Evolutionary conservation across 768 basidiomycete species (phyloP), one percentile per base, ranked within the genome.

Genomic region (Scleroderma citrinum): DNA sequence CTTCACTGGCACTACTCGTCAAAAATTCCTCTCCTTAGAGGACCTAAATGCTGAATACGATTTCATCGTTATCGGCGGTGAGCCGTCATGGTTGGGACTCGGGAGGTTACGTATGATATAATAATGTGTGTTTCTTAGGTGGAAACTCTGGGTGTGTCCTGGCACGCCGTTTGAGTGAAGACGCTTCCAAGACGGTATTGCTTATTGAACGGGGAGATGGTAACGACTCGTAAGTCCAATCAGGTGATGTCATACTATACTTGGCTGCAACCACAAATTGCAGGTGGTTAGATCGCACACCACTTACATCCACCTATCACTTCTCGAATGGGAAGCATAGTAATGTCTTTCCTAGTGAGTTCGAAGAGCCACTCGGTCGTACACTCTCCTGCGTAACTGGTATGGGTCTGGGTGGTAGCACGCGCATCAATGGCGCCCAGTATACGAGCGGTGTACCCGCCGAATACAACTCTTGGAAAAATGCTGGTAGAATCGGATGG

Each of bases 341-440:
- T 32, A 21, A 46, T 14, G 45, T 37, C n/a, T 46, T 46, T 26
- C 6, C 32, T 14, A 46, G 45, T 17, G 35, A 11, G 2, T 26
- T 29, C 35, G 45, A 46, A 17, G 11, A 46, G n/a, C 21, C 30
- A 4, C 24, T 47, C 7, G 46, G 46, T 20, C 46, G 46, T 20
- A 19, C 46, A 19, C 12, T 40, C 37, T 26, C 23, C 29, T 38
- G 32, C 19, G 20, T 52, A 10, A 46, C 56, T 2, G 70, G 68
- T 3, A 44, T 47, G 4, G 62, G 55, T n/a, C 63, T 80, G n/a
- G 78, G 77, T 23, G 78, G 78, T 1, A 68, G 66, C 11, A 68
- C 72, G 36, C 69, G 72, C 11, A 67, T 77, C 56, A 78, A 80
- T 58, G 71, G 69, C 26, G 60, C 72, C 56, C 47, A 63, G 24